Evolutionary conservation across 345 rosid species (phyloP), one percentile per base, ranked within the genome.

Genomic region (Sapria himalayana): DNA sequence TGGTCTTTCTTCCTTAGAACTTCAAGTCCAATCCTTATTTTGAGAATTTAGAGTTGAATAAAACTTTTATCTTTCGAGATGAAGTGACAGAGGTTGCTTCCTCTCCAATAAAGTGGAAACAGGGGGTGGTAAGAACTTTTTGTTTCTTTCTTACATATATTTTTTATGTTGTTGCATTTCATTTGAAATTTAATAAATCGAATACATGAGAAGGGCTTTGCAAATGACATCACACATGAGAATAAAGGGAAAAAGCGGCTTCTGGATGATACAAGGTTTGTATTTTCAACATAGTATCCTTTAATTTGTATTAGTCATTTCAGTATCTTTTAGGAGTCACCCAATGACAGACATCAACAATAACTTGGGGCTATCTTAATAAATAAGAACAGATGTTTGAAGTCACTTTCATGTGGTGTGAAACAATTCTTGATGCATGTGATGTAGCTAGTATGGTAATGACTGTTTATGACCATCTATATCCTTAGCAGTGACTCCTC

Each of bases 171-270:
- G 29, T 44, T 51, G 21, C 32, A 22, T 36, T 21, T 3, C 15
- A 9, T 24, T 11, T 62, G 25, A 1, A 47, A 31, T 52, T 46
- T 21, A 40, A 45, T 41, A 34, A 23, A 15, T 22, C 58, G 39
- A 40, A 42, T 43, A 25, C 14, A 25, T 57, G 29, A 67, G 59
- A 47, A 86, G 94, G 82, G 82, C 43, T 50, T 78, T 43, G 72
- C 85, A 20, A 86, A 81, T 65, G 97, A 94, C 59, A 80, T 70
- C 47, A 61, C 58, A 24, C 78, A 69, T 58, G 85, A 70, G 59
- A 81, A 81, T 68, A 81, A 74, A 54, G 91, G 94, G 44, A 76
- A 78, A 61, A 86, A 86, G 56, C 75, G 94, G 23, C 55, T 74
- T 29, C 60, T 81, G 33, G 45, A 54, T 41, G 76, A 76, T 33